Base-by-base conservation (phyloP, 345 rosid species). In the Eucalyptus pumila region DNA sequence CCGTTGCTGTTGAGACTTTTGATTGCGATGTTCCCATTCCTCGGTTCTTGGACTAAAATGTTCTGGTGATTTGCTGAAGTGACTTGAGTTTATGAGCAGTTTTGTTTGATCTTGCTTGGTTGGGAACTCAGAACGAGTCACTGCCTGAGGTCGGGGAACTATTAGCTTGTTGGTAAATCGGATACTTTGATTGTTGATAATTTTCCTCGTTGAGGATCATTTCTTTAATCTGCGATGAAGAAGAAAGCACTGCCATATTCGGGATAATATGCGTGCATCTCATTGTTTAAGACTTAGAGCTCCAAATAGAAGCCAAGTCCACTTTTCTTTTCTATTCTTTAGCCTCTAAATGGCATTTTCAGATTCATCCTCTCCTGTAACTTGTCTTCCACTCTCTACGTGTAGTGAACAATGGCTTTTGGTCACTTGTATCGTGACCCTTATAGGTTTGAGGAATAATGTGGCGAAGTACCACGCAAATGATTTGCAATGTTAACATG, bases 21-120 rank as follows among this genome's bases (percentile, higher is more conserved):
- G 93, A 87, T 94, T 89, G 92, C 95, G 48, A 86, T 93, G 90
- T 95, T 95, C 88, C 96, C 96, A 85, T 93, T 95, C 90, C 88
- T 95, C 76, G 89, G 92, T 85, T 92, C 91, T 12, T 94, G 95
- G 95, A 91, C 93, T 54, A 93, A 92, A 88, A 89, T 94, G 91
- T 91, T 94, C 23, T 93, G 89, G 93, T 92, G 91, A 87, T 80
- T 48, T 11, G 87, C 87, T 49, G 15, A 51, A 86, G 65, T 37
- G 9, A 37, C 81, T 72, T 40, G 27, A 72, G 45, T 72, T 72
- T 72, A 72, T 40, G 23, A 72, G 81, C 81, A 37, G 45, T 72
- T 72, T 37, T 72, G 81, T 37, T 72, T 10, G 26, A 37, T 17
- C 45, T 72, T 40, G 26, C 45, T 72, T 72, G 81, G 81, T 37